phyloP scores from a whole-genome alignment of 306 rosid genomes.

The Castanea sativa region DNA sequence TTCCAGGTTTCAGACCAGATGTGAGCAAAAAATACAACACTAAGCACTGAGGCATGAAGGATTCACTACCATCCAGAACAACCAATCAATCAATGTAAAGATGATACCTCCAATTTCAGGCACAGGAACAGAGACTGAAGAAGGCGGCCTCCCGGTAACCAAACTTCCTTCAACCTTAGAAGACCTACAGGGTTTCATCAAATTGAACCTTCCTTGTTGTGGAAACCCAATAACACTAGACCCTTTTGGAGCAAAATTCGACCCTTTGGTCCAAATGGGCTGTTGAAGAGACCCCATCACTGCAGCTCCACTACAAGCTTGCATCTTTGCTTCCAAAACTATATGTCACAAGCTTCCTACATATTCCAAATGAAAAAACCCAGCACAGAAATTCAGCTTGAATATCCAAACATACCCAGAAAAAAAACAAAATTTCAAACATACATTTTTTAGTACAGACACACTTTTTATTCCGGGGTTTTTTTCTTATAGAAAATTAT shows the following conservation, averaged over 20 bases:
- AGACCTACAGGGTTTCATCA: conserved; percentile 43
- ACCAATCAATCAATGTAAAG: background rate
- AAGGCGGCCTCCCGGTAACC: conserved; percentile 47
- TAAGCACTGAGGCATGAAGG: too few relatives aligned
- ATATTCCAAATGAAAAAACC: background rate
- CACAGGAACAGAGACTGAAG: conserved; percentile 41
- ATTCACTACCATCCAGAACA: too few relatives aligned
- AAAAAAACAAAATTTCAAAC: background rate
- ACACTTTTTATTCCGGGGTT: background rate
- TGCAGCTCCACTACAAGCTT: conserved; percentile 48
- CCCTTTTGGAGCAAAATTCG: conserved; percentile 35
- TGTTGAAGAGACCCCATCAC: conserved; percentile 66
- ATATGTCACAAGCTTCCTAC: background rate
- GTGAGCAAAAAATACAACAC: too few relatives aligned
- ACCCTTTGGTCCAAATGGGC: conserved; percentile 46
- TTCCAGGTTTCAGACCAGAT: too few relatives aligned
- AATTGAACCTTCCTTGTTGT: conserved; percentile 31
- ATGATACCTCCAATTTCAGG: conserved; percentile 63
- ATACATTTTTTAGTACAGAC: background rate
- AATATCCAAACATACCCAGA: too few relatives aligned
- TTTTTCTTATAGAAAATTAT: background rate
- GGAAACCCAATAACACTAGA: conserved; percentile 24
- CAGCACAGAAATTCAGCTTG: background rate
- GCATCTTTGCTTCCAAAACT: conserved; percentile 42
- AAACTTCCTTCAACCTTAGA: conserved; percentile 48